Evolutionary conservation across 2,329 filamentous ascomycete genomes (phyloP), one percentile per base, ranked within the genome.

Genomic region (Fusarium sp.): DNA sequence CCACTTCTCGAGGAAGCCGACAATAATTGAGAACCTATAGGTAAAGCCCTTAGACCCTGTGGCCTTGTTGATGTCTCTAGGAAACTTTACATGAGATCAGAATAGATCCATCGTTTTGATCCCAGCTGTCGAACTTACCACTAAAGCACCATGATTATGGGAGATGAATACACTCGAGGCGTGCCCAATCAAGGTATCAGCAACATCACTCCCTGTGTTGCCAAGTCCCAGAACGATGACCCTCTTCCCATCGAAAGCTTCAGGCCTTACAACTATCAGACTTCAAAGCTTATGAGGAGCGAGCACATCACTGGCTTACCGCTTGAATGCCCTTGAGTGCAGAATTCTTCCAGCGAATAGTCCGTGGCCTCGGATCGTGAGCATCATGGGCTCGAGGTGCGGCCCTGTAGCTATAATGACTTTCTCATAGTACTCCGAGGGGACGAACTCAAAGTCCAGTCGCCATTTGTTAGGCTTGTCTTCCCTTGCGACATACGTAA

Each of bases 361-460:
- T 4, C 75, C 60, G 7, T 64, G 53, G 3, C 78, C 82, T 27
- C 77, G 70, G 16, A 84, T 74, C 4, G 71, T 58, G 0, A 83
- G 83, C 71, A 82, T 79, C 4, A 77, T 73, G 1, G 82, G 78
- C 27, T 62, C 73, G 55, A 43, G 77, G 75, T 72, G 82, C 73
- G 64, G 82, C 70, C 63, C 82, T 61, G 72, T 81, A 50, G 74
- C 78, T 10, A 84, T 67, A 6, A 82, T 75, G 5, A 83, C 77
- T 68, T 81, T 83, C 66, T 84, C 82, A 41, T 81, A 81, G 56
- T 66, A 64, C 27, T 71, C 62, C 1, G 70, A 65, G 4, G 62
- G 51, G 4, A 51, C 46, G 10, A 51, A 69, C 11, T 77, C 71
- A 40, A 79, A 51, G 48, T 51, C 48, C 18, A 51, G 7, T 37